phyloP scores from a whole-genome alignment of 495 filamentous ascomycete species.

The Penicillium verhagenii region DNA sequence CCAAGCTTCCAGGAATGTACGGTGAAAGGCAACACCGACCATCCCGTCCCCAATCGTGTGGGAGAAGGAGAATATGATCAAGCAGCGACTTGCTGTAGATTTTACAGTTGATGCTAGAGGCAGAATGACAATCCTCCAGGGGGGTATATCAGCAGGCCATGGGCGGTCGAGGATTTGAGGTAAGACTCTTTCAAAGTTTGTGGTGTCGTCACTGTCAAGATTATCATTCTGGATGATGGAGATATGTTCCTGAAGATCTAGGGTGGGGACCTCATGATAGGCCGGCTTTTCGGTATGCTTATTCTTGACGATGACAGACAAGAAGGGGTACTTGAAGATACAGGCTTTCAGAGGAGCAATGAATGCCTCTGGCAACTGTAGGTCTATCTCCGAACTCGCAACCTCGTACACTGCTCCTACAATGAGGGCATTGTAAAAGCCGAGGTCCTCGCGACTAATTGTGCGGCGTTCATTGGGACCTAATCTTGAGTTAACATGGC shows the following conservation, averaged over 20 bases:
- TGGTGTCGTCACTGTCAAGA: neutral
- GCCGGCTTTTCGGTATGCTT: conserved; percentile 23
- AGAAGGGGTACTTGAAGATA: conserved; percentile 14
- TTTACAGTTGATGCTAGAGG: conserved; percentile 7
- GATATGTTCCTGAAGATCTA: conserved; percentile 23
- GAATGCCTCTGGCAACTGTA: conserved; percentile 8
- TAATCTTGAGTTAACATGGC: conserved; percentile 5
- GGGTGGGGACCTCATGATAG: conserved; percentile 12
- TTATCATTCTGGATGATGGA: conserved; percentile 12
- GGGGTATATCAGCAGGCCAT: conserved; percentile 22
- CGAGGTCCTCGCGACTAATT: conserved; percentile 26
- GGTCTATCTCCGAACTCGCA: conserved; percentile 6
- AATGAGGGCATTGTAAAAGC: conserved; percentile 25
- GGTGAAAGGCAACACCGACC: conserved; percentile 22
- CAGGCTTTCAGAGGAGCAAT: conserved; percentile 16
- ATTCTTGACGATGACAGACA: conserved; percentile 19
- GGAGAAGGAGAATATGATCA: conserved; percentile 24
- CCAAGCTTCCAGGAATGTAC: conserved; percentile 17
- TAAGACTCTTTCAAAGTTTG: conserved; percentile 9
- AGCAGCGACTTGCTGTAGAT: conserved; percentile 14
- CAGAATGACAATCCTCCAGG: conserved; percentile 26
- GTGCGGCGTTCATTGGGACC: conserved; percentile 29
- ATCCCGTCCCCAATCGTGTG: conserved; percentile 27
- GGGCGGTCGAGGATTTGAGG: conserved; percentile 21
- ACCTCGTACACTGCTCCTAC: conserved; percentile 26